Conservation (phyloP, 345 rosid genomes). For the Hibiscus syriacus region DNA sequence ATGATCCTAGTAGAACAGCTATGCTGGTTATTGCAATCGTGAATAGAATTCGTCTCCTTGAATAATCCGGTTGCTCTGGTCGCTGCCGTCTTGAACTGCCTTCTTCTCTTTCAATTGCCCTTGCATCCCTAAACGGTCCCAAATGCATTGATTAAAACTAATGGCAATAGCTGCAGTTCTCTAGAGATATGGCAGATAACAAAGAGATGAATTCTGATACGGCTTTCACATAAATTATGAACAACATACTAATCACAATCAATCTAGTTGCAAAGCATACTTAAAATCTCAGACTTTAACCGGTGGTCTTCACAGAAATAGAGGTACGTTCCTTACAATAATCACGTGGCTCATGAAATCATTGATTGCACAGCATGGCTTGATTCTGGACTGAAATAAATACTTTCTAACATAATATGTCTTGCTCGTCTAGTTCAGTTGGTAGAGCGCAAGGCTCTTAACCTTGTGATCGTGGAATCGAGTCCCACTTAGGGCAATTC, state of each 20-base stretch:
- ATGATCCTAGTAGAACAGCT: slow-evolving; percentile 78
- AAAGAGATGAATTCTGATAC: no score
- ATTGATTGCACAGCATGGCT: neutral
- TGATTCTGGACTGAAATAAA: neutral
- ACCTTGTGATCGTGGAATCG: no score
- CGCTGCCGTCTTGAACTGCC: slow-evolving; percentile 49
- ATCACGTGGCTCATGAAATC: neutral
- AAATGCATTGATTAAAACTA: neutral
- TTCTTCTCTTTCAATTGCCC: slow-evolving; percentile 53
- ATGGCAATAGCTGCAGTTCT: no score
- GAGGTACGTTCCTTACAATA: neutral
- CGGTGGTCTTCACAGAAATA: neutral
- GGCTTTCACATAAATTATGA: neutral
- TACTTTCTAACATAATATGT: neutral
- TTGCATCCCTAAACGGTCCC: slow-evolving; percentile 35
- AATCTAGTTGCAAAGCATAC: neutral
- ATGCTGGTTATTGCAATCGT: slow-evolving; percentile 90
- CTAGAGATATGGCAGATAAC: no score
- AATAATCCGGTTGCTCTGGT: slow-evolving; percentile 40
- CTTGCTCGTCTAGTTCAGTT: no score
- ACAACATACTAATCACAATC: neutral
- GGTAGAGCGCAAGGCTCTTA: no score
- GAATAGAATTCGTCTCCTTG: slow-evolving; percentile 57
- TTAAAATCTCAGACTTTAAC: no score
- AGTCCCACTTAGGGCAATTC: no score